A percentile compares a stretch with the other conserved stretches of the same genome.
phyloP scores from a whole-genome alignment of 2,329 filamentous ascomycete genomes.

The Epichloe gansuensis region DNA sequence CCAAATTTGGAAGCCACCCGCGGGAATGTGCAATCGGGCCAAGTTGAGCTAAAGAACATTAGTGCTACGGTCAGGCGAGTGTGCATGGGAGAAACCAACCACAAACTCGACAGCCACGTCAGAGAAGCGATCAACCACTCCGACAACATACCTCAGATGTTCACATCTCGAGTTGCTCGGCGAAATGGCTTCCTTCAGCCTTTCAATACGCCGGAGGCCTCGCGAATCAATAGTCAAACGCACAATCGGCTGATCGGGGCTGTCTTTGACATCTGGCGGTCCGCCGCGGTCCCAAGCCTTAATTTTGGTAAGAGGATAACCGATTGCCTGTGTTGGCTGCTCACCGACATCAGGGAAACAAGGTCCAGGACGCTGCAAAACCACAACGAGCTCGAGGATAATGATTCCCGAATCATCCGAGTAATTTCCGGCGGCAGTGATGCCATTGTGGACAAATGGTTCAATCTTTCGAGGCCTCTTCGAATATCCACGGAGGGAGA shows the following conservation, averaged over 20 bases:
- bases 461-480: not conserved
- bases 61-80: not conserved
- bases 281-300: constrained; percentile 1
- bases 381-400: not conserved
- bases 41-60: not conserved
- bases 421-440: not conserved
- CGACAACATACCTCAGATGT: constrained; percentile 1
- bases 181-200: not conserved
- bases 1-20: constrained; percentile 1
- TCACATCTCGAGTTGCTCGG: not conserved
- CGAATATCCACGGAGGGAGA: not conserved
- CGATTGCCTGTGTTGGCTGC: not conserved
- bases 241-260: not conserved
- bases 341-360: not conserved
- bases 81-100: not conserved
- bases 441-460: not conserved
- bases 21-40: constrained; percentile 1
- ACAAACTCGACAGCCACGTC: constrained; percentile 2
- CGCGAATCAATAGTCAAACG: not conserved
- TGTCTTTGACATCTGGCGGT: not conserved
- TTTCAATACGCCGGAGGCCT: constrained; percentile 1
- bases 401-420: not conserved
- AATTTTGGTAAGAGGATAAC: not conserved
- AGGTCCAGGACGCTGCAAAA: not conserved
- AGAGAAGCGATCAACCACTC: not conserved